Conservation (phyloP, 169 alveolate genomes). For the Babesia microti region DNA sequence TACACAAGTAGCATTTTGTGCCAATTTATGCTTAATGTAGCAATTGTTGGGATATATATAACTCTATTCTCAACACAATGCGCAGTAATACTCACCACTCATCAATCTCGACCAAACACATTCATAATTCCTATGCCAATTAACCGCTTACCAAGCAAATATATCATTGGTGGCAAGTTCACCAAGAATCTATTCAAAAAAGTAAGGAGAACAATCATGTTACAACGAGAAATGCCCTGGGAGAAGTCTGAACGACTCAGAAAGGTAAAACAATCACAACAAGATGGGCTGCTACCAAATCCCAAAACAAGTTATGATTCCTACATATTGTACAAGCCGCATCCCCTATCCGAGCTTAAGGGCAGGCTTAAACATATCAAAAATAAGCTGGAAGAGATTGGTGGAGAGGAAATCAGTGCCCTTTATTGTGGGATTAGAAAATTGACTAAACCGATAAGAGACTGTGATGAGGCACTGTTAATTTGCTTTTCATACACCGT, state of each 20-base stretch:
- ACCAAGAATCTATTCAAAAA: constrained; percentile 21
- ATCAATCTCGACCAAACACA: no score
- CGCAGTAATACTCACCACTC: no score
- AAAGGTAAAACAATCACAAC: constrained; percentile 7
- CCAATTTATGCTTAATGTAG: no score
- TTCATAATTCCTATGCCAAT: no score
- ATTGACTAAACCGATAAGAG: constrained; percentile 27
- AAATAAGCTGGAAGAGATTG: constrained; percentile 19
- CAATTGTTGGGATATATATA: no score
- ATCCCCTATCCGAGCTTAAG: constrained; percentile 21
- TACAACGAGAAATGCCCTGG: constrained; percentile 14
- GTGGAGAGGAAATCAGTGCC: constrained; percentile 26
- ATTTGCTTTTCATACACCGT: constrained; percentile 13
- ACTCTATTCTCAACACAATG: no score
- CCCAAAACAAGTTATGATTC: constrained; percentile 37
- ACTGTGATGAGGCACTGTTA: constrained; percentile 19
- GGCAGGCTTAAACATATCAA: constrained; percentile 10
- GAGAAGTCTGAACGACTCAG: constrained; percentile 2
- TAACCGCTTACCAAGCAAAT: no score
- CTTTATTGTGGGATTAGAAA: constrained; percentile 30
- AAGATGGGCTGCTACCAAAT: constrained; percentile 18
- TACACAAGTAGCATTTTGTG: no score
- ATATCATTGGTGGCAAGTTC: no score
- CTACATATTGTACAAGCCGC: constrained; percentile 12
- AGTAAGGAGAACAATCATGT: constrained; percentile 16